These are phyloP conservation scores for Cornus florida DNA, from an alignment of 148 eudicot genomes.

Conservation along the genomic window DNA sequence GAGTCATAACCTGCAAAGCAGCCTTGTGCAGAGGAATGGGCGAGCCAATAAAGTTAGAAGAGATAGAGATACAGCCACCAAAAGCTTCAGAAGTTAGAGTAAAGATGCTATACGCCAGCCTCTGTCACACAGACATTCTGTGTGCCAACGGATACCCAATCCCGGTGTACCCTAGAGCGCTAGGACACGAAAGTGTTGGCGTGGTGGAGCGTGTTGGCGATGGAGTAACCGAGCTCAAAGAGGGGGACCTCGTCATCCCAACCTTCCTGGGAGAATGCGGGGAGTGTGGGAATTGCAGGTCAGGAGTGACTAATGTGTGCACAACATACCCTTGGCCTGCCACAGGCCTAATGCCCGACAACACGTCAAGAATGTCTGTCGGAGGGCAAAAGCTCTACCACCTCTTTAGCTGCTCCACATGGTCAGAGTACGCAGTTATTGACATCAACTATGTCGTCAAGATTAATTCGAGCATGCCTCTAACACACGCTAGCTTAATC, in stretches of 20 bases:
- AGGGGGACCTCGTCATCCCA: conserved; percentile 7
- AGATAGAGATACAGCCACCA: conserved; percentile 22
- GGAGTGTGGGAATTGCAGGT: conserved; percentile 5
- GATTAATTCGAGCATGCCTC: background rate
- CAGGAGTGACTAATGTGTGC: conserved; percentile 12
- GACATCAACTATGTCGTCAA: conserved; percentile 5
- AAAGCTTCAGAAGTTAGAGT: conserved; percentile 16
- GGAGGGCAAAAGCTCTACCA: background rate
- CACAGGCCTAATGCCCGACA: conserved; percentile 5
- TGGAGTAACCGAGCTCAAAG: conserved; percentile 5
- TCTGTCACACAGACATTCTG: conserved; percentile 23
- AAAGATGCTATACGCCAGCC: conserved; percentile 22
- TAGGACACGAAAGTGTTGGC: conserved; percentile 18
- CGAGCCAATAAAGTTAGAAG: conserved; percentile 21
- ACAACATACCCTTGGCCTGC: background rate
- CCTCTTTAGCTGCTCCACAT: conserved; percentile 19
- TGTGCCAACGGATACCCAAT: conserved; percentile 6
- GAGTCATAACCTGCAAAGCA: background rate
- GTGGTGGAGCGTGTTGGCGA: conserved; percentile 15
- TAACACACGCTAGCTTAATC: conserved; percentile 11
- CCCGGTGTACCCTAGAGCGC: conserved; percentile 2
- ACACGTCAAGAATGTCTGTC: conserved; percentile 1
- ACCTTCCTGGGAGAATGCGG: conserved; percentile 11
- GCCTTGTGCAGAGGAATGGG: conserved; percentile 17
- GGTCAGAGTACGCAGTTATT: conserved; percentile 12